Conservation (phyloP, 306 rosid genomes). For the Inga laurina region DNA sequence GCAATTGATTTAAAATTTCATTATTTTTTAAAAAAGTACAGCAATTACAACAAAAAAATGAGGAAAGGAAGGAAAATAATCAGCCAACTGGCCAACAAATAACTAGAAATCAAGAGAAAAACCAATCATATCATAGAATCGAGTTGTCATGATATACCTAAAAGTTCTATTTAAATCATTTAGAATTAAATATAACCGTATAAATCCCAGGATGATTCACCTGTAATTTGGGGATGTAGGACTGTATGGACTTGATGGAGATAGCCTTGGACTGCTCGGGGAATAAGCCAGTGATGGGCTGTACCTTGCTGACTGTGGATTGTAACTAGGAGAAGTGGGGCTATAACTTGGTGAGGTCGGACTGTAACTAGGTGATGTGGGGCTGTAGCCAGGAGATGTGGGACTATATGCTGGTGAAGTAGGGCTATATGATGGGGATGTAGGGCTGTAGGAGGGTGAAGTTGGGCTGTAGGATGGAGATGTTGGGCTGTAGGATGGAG, state of each 20-base stretch:
- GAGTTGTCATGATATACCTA: not conserved
- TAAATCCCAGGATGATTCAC: slow-evolving; percentile 38
- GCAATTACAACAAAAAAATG: not conserved
- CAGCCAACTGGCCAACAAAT: slow-evolving; percentile 17
- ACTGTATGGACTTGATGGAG: slow-evolving; percentile 96
- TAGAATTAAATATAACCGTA: not conserved
- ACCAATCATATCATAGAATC: slow-evolving; percentile 1
- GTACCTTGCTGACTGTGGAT: slow-evolving; percentile 92
- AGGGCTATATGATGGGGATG: slow-evolving; percentile 81
- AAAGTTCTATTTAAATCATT: not conserved
- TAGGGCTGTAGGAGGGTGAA: slow-evolving; percentile 78
- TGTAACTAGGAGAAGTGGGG: slow-evolving; percentile 92
- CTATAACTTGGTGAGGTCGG: slow-evolving; percentile 68
- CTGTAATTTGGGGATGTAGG: slow-evolving; percentile 97
- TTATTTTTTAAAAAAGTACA: not conserved
- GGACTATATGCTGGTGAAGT: slow-evolving; percentile 69
- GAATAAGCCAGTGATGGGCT: slow-evolving; percentile 95
- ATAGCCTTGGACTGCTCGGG: slow-evolving; percentile 92
- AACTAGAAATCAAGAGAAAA: slow-evolving; percentile 10
- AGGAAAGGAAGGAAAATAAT: not conserved
- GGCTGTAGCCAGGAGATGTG: slow-evolving; percentile 49
- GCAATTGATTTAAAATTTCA: not conserved
- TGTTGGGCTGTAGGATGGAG: slow-evolving; percentile 69
- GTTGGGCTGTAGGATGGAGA: slow-evolving; percentile 87
- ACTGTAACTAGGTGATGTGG: slow-evolving; percentile 73